These are phyloP conservation scores for Puccinia sorghi DNA, from an alignment of 1,284 basidiomycete species.

Conservation along the genomic window DNA sequence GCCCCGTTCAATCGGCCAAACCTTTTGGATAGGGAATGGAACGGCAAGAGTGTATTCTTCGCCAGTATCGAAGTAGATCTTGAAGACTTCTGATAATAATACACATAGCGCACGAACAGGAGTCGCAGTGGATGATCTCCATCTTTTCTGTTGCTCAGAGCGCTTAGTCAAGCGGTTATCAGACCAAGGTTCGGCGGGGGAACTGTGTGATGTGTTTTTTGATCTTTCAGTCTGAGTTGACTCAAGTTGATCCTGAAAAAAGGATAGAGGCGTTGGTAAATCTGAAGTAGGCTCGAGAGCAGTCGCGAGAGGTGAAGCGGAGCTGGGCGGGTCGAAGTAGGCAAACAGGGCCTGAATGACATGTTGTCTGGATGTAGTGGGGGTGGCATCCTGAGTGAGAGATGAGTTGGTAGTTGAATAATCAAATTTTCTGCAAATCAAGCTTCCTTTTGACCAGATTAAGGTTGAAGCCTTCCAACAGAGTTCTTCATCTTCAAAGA, in stretches of 20 bases:
- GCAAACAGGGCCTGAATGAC: conserved; percentile 49
- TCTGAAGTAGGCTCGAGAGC: not conserved
- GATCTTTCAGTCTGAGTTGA: conserved; percentile 7
- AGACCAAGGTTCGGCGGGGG: conserved; percentile 34
- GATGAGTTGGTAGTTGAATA: conserved; percentile 36
- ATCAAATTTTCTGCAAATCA: conserved; percentile 48
- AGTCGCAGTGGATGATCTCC: conserved; percentile 42
- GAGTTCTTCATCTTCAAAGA: conserved; percentile 41
- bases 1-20: conserved; percentile 75
- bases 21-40: conserved; percentile 74
- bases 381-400: not conserved
- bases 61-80: conserved; percentile 73
- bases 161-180: conserved; percentile 33
- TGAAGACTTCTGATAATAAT: conserved; percentile 72
- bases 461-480: conserved; percentile 45
- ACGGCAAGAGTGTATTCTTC: conserved; percentile 75
- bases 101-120: conserved; percentile 68
- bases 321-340: conserved; percentile 39
- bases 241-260: not conserved
- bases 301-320: not conserved
- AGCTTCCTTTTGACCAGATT: conserved; percentile 48
- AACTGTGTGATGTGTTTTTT: not conserved
- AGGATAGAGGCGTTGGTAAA: conserved; percentile 9
- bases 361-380: conserved; percentile 37
- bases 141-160: conserved; percentile 30